phyloP scores from a whole-genome alignment of 2,329 filamentous ascomycete genomes.

The Epichloe coenophiala region DNA sequence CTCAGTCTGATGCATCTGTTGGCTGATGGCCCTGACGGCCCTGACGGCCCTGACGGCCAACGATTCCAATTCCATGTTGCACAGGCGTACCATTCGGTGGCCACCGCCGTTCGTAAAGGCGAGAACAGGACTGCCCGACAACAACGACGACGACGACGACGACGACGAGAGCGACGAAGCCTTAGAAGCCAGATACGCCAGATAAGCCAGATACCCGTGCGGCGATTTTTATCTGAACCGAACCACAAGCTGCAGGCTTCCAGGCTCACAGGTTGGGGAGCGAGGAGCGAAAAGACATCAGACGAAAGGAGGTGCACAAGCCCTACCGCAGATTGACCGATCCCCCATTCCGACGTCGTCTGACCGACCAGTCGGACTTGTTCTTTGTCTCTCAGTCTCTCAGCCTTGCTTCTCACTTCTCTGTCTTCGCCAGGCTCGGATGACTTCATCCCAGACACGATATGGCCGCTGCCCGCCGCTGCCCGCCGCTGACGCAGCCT shows the following conservation, averaged over 20 bases:
- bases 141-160: too few relatives aligned
- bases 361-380: not conserved
- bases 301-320: not conserved
- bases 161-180: too few relatives aligned
- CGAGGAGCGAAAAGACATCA: not conserved
- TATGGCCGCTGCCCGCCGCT: conserved; percentile 6
- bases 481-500: conserved; percentile 5
- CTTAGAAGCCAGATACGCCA: too few relatives aligned
- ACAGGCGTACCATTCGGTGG: too few relatives aligned
- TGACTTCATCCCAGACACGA: conserved; percentile 5
- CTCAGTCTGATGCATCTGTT: not conserved
- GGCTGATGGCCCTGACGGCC: too few relatives aligned
- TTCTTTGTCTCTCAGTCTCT: not conserved
- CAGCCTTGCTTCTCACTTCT: not conserved
- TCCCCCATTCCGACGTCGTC: not conserved
- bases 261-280: not conserved
- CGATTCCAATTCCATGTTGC: too few relatives aligned
- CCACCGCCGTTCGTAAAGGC: too few relatives aligned
- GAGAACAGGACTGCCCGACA: too few relatives aligned
- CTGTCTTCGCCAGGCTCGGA: not conserved
- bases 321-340: not conserved
- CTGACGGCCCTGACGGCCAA: too few relatives aligned
- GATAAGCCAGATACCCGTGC: too few relatives aligned
- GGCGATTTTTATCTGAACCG: too few relatives aligned
- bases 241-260: too few relatives aligned